phyloP scores from a whole-genome alignment of 2,329 filamentous ascomycete species.

The Neurospora sp. region DNA sequence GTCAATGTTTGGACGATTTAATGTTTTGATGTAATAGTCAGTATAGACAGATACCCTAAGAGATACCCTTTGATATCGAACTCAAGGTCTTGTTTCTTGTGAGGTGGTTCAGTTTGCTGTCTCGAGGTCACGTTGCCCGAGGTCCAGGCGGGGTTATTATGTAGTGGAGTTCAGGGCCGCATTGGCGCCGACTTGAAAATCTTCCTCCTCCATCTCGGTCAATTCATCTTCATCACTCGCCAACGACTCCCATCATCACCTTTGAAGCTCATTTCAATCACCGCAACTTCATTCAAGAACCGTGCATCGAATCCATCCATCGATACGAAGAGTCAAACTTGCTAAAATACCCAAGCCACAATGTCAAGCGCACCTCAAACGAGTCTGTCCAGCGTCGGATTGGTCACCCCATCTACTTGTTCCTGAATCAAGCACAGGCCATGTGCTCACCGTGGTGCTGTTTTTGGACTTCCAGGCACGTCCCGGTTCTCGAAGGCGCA shows the following conservation, averaged over 20 bases:
- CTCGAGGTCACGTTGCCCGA: background rate
- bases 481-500: background rate
- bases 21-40: background rate
- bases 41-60: background rate
- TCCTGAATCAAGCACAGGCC: background rate
- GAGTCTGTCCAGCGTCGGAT: background rate
- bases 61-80: background rate
- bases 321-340: background rate
- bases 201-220: background rate
- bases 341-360: background rate
- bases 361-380: background rate
- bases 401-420: background rate
- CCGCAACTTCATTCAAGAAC: too few relatives aligned
- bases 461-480: background rate
- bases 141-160: background rate
- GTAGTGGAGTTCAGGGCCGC: background rate
- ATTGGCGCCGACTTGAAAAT: too few relatives aligned
- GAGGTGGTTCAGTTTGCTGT: background rate
- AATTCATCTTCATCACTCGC: background rate
- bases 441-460: background rate
- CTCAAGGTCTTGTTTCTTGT: too few relatives aligned
- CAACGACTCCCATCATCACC: too few relatives aligned
- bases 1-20: background rate
- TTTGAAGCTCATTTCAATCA: too few relatives aligned
- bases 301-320: too few relatives aligned